Evolutionary conservation across 2,329 filamentous ascomycete genomes (phyloP).

Genomic region (Trichoderma oligosporum): DNA sequence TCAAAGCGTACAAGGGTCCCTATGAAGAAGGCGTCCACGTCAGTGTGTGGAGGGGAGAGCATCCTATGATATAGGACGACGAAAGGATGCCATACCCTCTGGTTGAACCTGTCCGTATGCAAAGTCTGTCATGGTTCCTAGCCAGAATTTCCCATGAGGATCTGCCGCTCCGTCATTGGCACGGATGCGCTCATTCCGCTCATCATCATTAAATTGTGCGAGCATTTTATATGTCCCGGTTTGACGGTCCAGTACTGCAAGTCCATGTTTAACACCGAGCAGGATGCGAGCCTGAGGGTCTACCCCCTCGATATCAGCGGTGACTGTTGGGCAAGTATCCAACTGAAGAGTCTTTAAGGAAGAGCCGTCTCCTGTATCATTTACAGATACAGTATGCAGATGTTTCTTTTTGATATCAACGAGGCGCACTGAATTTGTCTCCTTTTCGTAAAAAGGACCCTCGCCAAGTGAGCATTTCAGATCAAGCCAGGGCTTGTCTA

Average conservation of each 20-base stretch:
- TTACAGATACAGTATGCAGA: slow-evolving; percentile 67
- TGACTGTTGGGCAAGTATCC: slow-evolving; percentile 58
- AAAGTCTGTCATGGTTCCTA: slow-evolving; percentile 81
- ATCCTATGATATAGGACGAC: too few species aligned
- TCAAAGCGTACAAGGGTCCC: slow-evolving; percentile 70
- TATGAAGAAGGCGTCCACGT: slow-evolving; percentile 31
- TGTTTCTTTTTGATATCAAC: slow-evolving; percentile 78
- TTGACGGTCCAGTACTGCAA: slow-evolving; percentile 69
- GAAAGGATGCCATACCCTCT: slow-evolving; percentile 44
- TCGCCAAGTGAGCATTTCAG: slow-evolving; percentile 67
- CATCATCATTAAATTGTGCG: slow-evolving; percentile 42
- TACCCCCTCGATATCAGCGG: slow-evolving; percentile 70
- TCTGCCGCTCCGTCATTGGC: slow-evolving; percentile 84
- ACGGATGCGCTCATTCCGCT: slow-evolving; percentile 51
- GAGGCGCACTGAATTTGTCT: slow-evolving; percentile 65
- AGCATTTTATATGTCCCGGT: slow-evolving; percentile 54
- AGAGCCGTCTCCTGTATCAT: slow-evolving; percentile 59
- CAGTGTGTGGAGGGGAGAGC: background rate
- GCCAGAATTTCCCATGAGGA: slow-evolving; percentile 76
- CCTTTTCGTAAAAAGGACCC: slow-evolving; percentile 68
- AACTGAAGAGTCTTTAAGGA: slow-evolving; percentile 61
- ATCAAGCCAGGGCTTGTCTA: slow-evolving; percentile 52
- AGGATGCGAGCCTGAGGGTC: slow-evolving; percentile 63
- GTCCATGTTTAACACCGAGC: slow-evolving; percentile 75
- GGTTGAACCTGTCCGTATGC: slow-evolving; percentile 54